phyloP scores from a whole-genome alignment of 1,284 basidiomycete genomes.

The Irpex lacteus region DNA sequence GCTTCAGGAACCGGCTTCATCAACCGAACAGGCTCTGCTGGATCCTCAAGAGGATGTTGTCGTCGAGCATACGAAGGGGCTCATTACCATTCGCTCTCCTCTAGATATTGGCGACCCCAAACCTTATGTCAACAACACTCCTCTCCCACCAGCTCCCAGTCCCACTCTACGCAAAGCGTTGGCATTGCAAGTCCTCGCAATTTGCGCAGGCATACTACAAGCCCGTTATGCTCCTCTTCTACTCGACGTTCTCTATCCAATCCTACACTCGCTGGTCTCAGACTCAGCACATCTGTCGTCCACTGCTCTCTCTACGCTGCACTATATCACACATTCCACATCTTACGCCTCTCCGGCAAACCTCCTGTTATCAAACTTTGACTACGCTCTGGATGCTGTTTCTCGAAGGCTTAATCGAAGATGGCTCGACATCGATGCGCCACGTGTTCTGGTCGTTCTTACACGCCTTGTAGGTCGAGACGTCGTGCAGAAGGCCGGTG shows the following conservation, averaged over 20 bases:
- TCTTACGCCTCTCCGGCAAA: conserved; percentile 85
- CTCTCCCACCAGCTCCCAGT: conserved; percentile 31
- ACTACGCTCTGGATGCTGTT: conserved; percentile 88
- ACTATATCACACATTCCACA: conserved; percentile 63
- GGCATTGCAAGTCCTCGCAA: conserved; percentile 69
- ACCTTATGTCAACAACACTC: conserved; percentile 11
- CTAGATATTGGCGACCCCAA: conserved; percentile 36
- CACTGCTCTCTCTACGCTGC: conserved; percentile 69
- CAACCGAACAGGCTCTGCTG: conserved; percentile 4
- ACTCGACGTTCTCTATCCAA: conserved; percentile 77
- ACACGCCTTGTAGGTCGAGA: conserved; percentile 82
- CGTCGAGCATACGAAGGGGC: conserved; percentile 57
- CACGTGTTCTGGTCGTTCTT: conserved; percentile 80
- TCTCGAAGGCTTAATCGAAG: conserved; percentile 75
- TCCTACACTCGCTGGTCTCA: conserved; percentile 81
- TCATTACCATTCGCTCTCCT: conserved; percentile 35
- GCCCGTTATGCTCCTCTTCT: conserved; percentile 70
- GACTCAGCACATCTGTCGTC: conserved; percentile 61
- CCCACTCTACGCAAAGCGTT: conserved; percentile 57
- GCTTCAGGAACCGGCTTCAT: background rate
- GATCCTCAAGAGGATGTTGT: conserved; percentile 32
- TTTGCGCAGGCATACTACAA: conserved; percentile 66
- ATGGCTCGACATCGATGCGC: conserved; percentile 77
- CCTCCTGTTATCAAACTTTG: conserved; percentile 87
- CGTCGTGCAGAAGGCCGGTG: conserved; percentile 83